A percentile compares a stretch with the other conserved stretches of the same genome.
Conservation (phyloP, 2,329 filamentous ascomycete genomes). For the Metarhizium brunneum region DNA sequence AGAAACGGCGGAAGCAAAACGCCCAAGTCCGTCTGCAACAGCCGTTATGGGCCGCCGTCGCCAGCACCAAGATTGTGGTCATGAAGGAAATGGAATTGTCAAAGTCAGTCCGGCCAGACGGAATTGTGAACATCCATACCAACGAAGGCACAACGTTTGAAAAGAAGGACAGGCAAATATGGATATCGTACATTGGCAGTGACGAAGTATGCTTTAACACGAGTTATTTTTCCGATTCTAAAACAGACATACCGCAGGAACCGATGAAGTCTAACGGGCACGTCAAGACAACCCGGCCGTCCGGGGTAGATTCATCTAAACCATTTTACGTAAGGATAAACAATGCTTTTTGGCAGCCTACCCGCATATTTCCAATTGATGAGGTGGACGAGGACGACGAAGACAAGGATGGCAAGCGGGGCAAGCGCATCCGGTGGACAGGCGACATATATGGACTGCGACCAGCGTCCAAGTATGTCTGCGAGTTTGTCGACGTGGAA, state of each 20-base stretch:
- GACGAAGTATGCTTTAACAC: conserved; percentile 72
- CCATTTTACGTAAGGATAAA: conserved; percentile 75
- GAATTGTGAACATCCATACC: conserved; percentile 66
- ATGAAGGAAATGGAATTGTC: conserved; percentile 85
- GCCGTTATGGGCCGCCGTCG: conserved; percentile 87
- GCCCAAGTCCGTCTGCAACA: conserved; percentile 85
- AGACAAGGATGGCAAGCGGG: conserved; percentile 21
- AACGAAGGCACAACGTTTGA: conserved; percentile 68
- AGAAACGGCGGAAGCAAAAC: conserved; percentile 84
- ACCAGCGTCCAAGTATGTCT: conserved; percentile 67
- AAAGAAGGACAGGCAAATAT: conserved; percentile 61
- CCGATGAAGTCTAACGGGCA: conserved; percentile 18
- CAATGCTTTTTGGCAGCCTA: conserved; percentile 71
- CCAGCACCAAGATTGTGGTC: conserved; percentile 93
- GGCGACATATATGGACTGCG: conserved; percentile 63
- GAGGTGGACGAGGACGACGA: conserved; percentile 13
- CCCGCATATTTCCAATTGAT: conserved; percentile 50
- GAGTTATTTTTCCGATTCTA: conserved; percentile 47
- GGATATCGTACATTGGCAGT: conserved; percentile 71
- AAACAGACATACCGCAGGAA: conserved; percentile 21
- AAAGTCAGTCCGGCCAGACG: conserved; percentile 58
- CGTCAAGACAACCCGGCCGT: conserved; percentile 20
- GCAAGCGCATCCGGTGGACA: conserved; percentile 45
- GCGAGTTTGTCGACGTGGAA: conserved; percentile 63
- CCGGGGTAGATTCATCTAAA: conserved; percentile 57